Base-by-base conservation (phyloP, 2,329 filamentous ascomycete species). In the Chaetomiaceae sp. region DNA sequence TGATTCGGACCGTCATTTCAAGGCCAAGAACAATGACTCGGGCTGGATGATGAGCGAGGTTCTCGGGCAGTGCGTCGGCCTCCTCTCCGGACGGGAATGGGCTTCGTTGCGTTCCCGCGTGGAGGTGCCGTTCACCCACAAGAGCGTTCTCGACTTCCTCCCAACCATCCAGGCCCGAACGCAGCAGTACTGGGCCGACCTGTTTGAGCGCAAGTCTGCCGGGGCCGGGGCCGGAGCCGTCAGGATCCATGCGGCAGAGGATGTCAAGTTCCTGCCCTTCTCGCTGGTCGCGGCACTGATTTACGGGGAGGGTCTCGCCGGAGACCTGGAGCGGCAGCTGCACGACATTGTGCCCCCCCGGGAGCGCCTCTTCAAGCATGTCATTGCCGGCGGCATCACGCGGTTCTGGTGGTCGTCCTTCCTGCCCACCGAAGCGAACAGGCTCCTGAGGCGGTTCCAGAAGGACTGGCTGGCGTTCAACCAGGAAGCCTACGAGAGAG, bases 1-100 rank as follows among this genome's bases (percentile, higher is more conserved):
- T 29, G 75, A 77, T 56, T 78, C 75, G 0, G 65, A 76, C 50
- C 66, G 61, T 36, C 74, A 77, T 57, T 38, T 53, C 19, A 76
- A 78, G 57, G 74, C 72, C 2, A 34, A 53, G 2, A 66, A 68
- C 52, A 75, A 74, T 53, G 65, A 77, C 55, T 66, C 68, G 0
- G 75, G 75, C 1, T 72, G 63, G 60, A 36, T 61, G 12, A 56
- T 76, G 61, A 59, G 68, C 37, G 57, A 71, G 33, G 61, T 77
- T 0, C 66, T 78, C 0, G 75, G 75, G 0, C 51, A 67, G 43
- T 77, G 75, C 55, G 49, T 77, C 0, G 74, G 74, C 0, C 62
- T 77, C 1, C 61, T 75, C 49, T 74, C 65, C 38, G 55, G 60
- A 1, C 22, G 57, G 3, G 50, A 65, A 20, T 75, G 42, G 53